These are phyloP conservation scores for Penicillium simplicissimum DNA, from an alignment of 495 filamentous ascomycete species.

Conservation along the genomic window DNA sequence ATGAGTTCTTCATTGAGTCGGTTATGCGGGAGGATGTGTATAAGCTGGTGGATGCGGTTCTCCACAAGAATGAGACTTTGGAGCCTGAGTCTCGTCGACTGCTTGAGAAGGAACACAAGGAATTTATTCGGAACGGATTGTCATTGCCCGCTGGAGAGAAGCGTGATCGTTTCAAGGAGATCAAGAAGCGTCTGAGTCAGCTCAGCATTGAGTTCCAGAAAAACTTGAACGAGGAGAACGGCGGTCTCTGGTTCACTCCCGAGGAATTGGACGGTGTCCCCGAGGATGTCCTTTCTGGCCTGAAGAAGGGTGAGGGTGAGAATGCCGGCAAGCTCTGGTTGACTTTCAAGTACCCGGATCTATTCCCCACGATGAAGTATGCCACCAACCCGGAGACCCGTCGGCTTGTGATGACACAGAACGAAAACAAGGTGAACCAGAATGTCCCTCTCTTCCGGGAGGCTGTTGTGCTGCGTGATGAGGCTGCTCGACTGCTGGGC, in stretches of 20 bases:
- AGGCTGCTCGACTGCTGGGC: conserved; percentile 85
- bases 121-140: conserved; percentile 65
- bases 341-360: conserved; percentile 71
- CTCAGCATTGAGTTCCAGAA: conserved; percentile 68
- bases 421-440: conserved; percentile 82
- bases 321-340: conserved; percentile 63
- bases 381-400: conserved; percentile 58
- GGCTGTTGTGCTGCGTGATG: conserved; percentile 83
- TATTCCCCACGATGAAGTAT: conserved; percentile 67
- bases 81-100: conserved; percentile 64
- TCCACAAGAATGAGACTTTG: conserved; percentile 59
- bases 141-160: conserved; percentile 57
- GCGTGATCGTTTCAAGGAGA: conserved; percentile 68
- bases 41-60: conserved; percentile 59
- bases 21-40: conserved; percentile 71
- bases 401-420: conserved; percentile 56
- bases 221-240: conserved; percentile 69
- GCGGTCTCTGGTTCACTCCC: conserved; percentile 64
- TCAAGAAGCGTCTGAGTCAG: conserved; percentile 68
- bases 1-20: conserved; percentile 66
- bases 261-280: conserved; percentile 65
- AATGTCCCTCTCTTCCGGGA: conserved; percentile 88
- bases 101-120: conserved; percentile 69
- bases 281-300: conserved; percentile 58
- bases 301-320: conserved; percentile 73